Conservation (phyloP, 2,329 filamentous ascomycete genomes). For the Eurotiales sp. region DNA sequence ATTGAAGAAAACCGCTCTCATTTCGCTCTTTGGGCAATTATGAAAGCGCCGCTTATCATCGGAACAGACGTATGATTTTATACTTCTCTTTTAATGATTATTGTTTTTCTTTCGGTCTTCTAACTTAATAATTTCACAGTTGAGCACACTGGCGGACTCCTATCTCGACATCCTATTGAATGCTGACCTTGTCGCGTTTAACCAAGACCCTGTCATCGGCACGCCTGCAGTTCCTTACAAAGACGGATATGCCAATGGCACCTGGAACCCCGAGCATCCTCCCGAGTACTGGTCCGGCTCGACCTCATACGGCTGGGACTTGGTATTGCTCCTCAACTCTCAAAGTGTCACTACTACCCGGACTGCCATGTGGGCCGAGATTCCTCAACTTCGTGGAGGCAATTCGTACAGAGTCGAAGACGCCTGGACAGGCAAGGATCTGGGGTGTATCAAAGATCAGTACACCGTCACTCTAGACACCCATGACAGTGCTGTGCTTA, state of each 20-base stretch:
- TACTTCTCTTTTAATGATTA: not conserved
- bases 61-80: slow-evolving; percentile 32
- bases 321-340: slow-evolving; percentile 32
- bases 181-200: slow-evolving; percentile 36
- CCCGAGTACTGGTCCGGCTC: slow-evolving; percentile 36
- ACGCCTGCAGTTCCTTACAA: slow-evolving; percentile 42
- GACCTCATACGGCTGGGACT: slow-evolving; percentile 25
- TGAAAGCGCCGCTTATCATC: slow-evolving; percentile 52
- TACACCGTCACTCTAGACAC: slow-evolving; percentile 22
- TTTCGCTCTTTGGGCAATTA: slow-evolving; percentile 51
- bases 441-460: slow-evolving; percentile 27
- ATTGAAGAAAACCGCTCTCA: slow-evolving; percentile 47
- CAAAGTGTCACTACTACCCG: slow-evolving; percentile 22
- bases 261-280: slow-evolving; percentile 30
- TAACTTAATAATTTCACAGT: slow-evolving; percentile 20
- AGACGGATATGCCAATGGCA: slow-evolving; percentile 35
- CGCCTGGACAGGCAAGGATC: slow-evolving; percentile 27
- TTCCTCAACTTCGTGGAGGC: slow-evolving; percentile 26
- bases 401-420: slow-evolving; percentile 23
- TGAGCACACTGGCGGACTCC: slow-evolving; percentile 33
- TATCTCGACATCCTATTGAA: slow-evolving; percentile 45
- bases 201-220: slow-evolving; percentile 46
- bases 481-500: slow-evolving; percentile 30
- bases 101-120: not conserved
- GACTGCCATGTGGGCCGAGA: slow-evolving; percentile 27